Evolutionary conservation across 176 grass and related monocot species (phyloP).

Genomic region (Aegilops longissima): DNA sequence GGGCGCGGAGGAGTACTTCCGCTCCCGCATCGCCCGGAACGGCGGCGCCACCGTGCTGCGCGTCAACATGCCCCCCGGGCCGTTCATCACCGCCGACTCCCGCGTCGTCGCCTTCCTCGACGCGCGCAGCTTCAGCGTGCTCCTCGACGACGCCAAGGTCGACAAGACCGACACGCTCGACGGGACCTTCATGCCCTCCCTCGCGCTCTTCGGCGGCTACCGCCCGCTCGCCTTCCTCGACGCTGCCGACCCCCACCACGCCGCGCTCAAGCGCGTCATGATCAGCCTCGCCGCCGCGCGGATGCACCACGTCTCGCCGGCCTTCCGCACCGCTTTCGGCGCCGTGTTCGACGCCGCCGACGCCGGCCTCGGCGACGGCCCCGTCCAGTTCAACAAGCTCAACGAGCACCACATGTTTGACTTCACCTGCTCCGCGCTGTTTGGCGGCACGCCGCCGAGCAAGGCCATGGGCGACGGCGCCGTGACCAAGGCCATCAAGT

Average conservation of each 20-base stretch:
- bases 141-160: constrained; percentile 57
- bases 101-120: constrained; percentile 76
- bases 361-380: neutral
- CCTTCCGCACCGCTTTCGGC: constrained; percentile 38
- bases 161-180: constrained; percentile 73
- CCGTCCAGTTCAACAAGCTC: constrained; percentile 46
- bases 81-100: constrained; percentile 45
- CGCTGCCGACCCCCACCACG: constrained; percentile 53
- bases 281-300: constrained; percentile 45
- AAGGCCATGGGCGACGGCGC: constrained; percentile 39
- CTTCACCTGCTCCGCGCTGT: constrained; percentile 56
- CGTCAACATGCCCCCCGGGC: constrained; percentile 59
- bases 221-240: constrained; percentile 67
- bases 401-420: constrained; percentile 45
- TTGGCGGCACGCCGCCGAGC: constrained; percentile 41
- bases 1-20: constrained; percentile 63
- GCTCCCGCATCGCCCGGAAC: constrained; percentile 49
- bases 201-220: constrained; percentile 55
- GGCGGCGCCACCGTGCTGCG: constrained; percentile 74
- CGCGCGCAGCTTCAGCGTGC: constrained; percentile 61
- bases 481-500: constrained; percentile 40
- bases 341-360: constrained; percentile 44
- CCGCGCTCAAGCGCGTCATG: constrained; percentile 50
- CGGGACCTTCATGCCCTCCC: constrained; percentile 65
- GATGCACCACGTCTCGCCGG: constrained; percentile 41